Evolutionary conservation across 2,329 filamentous ascomycete genomes (phyloP).

Genomic region (Beauveria caledonica): DNA sequence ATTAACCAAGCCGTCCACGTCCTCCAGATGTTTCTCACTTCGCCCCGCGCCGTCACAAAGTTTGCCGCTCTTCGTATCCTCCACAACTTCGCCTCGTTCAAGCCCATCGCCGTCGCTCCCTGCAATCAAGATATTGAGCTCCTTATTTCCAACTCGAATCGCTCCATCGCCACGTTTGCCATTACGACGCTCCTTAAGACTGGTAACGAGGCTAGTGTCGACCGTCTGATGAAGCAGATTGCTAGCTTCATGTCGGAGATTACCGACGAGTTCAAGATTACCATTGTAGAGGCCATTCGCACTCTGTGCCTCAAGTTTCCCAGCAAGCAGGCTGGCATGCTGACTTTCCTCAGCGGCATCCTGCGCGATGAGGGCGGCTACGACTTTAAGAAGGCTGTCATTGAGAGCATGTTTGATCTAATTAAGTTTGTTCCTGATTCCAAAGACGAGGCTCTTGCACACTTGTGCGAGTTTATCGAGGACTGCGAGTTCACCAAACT

Average conservation of each 20-base stretch:
- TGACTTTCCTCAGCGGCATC: constrained; percentile 94
- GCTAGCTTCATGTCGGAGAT: constrained; percentile 98
- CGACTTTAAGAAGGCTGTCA: constrained; percentile 94
- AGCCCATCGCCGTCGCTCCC: constrained; percentile 80
- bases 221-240: constrained; percentile 97
- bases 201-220: constrained; percentile 93
- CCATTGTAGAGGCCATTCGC: constrained; percentile 96
- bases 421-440: constrained; percentile 97
- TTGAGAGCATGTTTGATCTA: constrained; percentile 98
- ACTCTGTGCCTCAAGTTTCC: constrained; percentile 97
- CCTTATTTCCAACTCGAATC: constrained; percentile 92
- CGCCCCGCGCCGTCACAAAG: constrained; percentile 90
- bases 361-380: constrained; percentile 94
- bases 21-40: constrained; percentile 92
- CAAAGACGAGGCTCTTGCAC: constrained; percentile 74
- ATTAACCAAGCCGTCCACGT: constrained; percentile 89
- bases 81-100: constrained; percentile 94
- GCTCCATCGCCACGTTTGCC: constrained; percentile 95
- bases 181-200: constrained; percentile 98
- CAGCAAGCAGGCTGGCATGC: constrained; percentile 95
- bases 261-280: constrained; percentile 99
- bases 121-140: constrained; percentile 98
- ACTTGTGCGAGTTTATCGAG: constrained; percentile 98
- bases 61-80: constrained; percentile 95
- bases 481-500: constrained; percentile 99